Base-by-base conservation (phyloP, 2,329 filamentous ascomycete genomes). In the Microdochium paspali region DNA sequence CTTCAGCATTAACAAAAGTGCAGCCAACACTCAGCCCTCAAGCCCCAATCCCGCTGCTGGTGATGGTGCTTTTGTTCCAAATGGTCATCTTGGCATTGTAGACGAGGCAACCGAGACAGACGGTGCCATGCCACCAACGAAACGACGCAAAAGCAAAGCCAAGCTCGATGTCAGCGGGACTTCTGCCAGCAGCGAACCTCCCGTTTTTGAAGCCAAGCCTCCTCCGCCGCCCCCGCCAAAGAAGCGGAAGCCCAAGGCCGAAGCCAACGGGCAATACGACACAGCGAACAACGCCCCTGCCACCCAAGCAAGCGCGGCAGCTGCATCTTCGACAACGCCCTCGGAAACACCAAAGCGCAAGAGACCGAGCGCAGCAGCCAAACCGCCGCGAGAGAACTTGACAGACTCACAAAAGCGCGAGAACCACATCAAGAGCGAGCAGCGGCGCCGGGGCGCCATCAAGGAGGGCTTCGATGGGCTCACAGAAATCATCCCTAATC, bases 401-500 rank as follows among this genome's bases (percentile, higher is more conserved):
- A 75, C 83, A 46, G 93, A 88, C 46, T 89, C 94, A 61, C 87
- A 95, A 66, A 94, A 93, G 65, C 78, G 90, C 28, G 76, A 89
- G 44, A 88, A 87, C 24, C 71, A 90, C 44, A 91, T 91, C 58
- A 59, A 56, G 43, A 63, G 60, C 44, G 61, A 64, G 42, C 76
- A 82, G 55, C 83, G 82, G 60, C 74, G 81, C 43, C 69, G 81
- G 46, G 79, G 82, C 47, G 68, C 81, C 42, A 87, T 87, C 56
- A 85, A 89, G 59, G 78, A 86, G 54, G 87, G 87, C 0, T 95
- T 91, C 56, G 85, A 90, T 40, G 85, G 91, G 49, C 68, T 95
- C n/a, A 80, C 79, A 53, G 74, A 80, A 24, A 71, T 94, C 21
- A 86, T 95, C 0, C 89, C 90, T 0, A 84, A 82, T 15, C 72